Conservation (phyloP, 2,329 filamentous ascomycete species). For the Aureobasidium zeae region DNA sequence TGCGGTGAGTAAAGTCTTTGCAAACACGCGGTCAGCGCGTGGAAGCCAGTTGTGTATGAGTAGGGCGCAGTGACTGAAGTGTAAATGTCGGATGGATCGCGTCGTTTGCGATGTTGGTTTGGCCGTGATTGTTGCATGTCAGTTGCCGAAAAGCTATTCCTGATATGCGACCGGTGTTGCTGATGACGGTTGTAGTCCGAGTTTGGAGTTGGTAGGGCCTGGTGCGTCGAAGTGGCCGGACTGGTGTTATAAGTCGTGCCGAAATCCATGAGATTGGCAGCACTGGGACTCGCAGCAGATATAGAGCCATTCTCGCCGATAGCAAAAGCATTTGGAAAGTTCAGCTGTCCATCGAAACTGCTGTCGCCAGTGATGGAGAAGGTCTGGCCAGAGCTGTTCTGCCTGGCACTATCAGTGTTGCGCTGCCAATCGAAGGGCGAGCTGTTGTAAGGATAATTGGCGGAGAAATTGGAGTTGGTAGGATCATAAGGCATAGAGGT, state of each 20-base stretch:
- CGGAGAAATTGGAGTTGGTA: constrained; percentile 20
- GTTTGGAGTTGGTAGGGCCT: constrained; percentile 4
- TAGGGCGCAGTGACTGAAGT: constrained; percentile 85
- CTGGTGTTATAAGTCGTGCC: constrained; percentile 30
- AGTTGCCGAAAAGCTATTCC: constrained; percentile 24
- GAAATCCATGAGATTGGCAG: constrained; percentile 41
- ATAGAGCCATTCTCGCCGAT: constrained; percentile 51
- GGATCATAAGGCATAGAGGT: constrained; percentile 26
- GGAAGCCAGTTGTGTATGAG: constrained; percentile 81
- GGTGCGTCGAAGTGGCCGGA: constrained; percentile 15
- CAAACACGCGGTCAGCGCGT: constrained; percentile 73
- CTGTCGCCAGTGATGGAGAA: constrained; percentile 36
- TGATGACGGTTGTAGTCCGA: constrained; percentile 18
- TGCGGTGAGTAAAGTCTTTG: constrained; percentile 67
- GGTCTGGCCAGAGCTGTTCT: constrained; percentile 35
- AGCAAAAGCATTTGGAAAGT: constrained; percentile 49
- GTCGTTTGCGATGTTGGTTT: constrained; percentile 40
- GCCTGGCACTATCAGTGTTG: constrained; percentile 32
- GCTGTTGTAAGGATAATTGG: constrained; percentile 21
- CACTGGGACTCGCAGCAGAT: constrained; percentile 49
- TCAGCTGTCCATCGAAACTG: constrained; percentile 24
- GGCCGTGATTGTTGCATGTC: constrained; percentile 22
- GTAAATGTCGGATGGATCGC: constrained; percentile 78
- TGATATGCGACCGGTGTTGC: constrained; percentile 22
- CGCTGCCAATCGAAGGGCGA: constrained; percentile 24